A percentile compares a stretch with the other conserved stretches of the same genome.
These are phyloP conservation scores for Chytridium lagenaria DNA, from an alignment of 371 early-diverging fungal species.

Conservation along the genomic window DNA sequence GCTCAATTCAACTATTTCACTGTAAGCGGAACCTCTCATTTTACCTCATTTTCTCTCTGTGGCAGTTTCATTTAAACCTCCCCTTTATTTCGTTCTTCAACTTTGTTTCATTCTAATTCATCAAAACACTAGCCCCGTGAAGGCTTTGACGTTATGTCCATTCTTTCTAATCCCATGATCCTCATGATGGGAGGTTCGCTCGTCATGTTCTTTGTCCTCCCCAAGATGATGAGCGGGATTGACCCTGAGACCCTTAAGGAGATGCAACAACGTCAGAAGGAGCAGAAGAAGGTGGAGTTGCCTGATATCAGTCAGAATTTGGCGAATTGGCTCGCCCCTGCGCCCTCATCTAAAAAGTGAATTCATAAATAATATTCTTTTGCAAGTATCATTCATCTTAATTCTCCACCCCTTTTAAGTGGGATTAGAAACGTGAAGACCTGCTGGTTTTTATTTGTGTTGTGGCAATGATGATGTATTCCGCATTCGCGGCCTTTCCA, in stretches of 20 bases:
- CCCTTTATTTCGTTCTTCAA: background rate
- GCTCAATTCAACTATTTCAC: slow-evolving; percentile 48
- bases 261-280: slow-evolving; percentile 28
- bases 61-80: background rate
- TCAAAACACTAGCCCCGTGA: slow-evolving; percentile 45
- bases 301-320: slow-evolving; percentile 59
- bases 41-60: background rate
- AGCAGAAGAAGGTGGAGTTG: slow-evolving; percentile 48
- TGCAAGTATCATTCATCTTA: no score
- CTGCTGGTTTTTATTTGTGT: no score
- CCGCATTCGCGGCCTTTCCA: no score
- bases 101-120: background rate
- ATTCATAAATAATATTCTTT: background rate
- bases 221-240: slow-evolving; percentile 57
- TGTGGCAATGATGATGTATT: no score
- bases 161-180: slow-evolving; percentile 66
- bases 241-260: slow-evolving; percentile 50
- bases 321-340: slow-evolving; percentile 55
- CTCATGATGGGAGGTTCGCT: slow-evolving; percentile 63
- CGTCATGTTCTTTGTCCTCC: slow-evolving; percentile 57
- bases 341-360: slow-evolving; percentile 30
- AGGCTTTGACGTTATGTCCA: slow-evolving; percentile 53
- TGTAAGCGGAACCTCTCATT: slow-evolving; percentile 21
- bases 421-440: no score
- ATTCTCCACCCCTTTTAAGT: no score